Evolutionary conservation across 495 filamentous ascomycete species (phyloP), one percentile per base, ranked within the genome.

Genomic region (Talaromyces proteolyticus): DNA sequence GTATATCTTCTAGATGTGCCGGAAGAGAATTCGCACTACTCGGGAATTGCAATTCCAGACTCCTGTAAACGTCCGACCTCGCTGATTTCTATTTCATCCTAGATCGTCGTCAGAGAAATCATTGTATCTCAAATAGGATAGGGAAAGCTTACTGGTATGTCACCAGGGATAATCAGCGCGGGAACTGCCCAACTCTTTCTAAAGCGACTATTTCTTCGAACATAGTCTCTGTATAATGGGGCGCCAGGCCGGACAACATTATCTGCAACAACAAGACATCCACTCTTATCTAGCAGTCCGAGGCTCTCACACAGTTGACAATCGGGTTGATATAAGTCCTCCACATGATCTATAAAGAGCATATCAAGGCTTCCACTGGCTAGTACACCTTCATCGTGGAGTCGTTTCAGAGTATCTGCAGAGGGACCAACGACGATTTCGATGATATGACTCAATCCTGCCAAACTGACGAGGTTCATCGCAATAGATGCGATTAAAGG

Each of bases 401-500:
- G 42, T 16, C 14, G 25, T 16, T 47, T 42, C 12, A 52, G 24
- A 16, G 41, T 46, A 19, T 52, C n/a, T 4, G 50, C 51, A 2
- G 53, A 50, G 1, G 81, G 60, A 7, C 87, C 87, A 37, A 87
- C 77, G 5, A 83, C 57, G 2, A 89, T 79, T 50, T 77, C 76
- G 4, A 91, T 84, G 0, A 79, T 57, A 47, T 87, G 76, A n/a
- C 70, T 63, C 26, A 89, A 64, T 1, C 85, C 85, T 3, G 87
- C 85, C 8, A 89, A 70, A 37, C 83, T 73, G 18, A 84, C 75
- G 1, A 89, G 62, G 8, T 71, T 71, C 40, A 67, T 68, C 16
- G 82, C 79, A 12, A 88, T 71, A 14, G 81, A 77, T 2, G 74
- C 86, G 54, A 89, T 88, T 29, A 78, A 72, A 0, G 85, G 81